phyloP scores from a whole-genome alignment of 1,139 yeast species.

The Pichia sp. region DNA sequence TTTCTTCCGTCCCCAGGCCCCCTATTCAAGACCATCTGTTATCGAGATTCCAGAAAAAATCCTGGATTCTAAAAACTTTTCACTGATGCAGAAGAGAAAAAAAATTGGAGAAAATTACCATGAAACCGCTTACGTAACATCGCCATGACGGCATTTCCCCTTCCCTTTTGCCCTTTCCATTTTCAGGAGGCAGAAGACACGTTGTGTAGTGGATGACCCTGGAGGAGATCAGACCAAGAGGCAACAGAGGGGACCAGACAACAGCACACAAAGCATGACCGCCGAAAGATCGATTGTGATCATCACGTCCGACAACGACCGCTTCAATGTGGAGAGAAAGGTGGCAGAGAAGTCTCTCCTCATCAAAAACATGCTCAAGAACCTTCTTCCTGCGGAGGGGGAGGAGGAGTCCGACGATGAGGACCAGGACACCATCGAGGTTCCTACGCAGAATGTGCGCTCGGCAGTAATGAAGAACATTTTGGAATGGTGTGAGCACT shows the following conservation, averaged over 20 bases:
- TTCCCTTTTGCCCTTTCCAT: background rate
- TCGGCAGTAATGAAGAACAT: constrained; percentile 85
- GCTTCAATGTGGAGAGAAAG: constrained; percentile 68
- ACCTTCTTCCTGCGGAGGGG: constrained; percentile 59
- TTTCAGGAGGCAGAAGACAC: background rate
- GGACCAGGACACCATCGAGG: constrained; percentile 58
- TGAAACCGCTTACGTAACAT: background rate
- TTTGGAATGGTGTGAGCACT: constrained; percentile 96
- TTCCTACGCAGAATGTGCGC: constrained; percentile 89
- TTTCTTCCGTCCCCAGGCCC: no score
- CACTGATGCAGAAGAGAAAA: background rate
- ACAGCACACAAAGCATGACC: constrained; percentile 14
- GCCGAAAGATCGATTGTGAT: constrained; percentile 47
- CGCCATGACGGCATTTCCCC: background rate
- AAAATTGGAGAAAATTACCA: background rate
- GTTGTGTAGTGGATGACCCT: background rate
- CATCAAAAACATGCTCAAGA: constrained; percentile 87
- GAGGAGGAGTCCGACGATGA: constrained; percentile 39
- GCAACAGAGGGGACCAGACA: background rate
- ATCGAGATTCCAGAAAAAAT: background rate
- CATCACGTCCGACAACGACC: constrained; percentile 70
- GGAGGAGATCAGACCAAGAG: background rate
- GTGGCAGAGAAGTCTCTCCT: constrained; percentile 88
- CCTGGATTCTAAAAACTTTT: background rate
- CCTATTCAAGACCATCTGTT: background rate